Evolutionary conservation across 139 green algal genomes (phyloP).

Genomic region (Gonium pectorale): DNA sequence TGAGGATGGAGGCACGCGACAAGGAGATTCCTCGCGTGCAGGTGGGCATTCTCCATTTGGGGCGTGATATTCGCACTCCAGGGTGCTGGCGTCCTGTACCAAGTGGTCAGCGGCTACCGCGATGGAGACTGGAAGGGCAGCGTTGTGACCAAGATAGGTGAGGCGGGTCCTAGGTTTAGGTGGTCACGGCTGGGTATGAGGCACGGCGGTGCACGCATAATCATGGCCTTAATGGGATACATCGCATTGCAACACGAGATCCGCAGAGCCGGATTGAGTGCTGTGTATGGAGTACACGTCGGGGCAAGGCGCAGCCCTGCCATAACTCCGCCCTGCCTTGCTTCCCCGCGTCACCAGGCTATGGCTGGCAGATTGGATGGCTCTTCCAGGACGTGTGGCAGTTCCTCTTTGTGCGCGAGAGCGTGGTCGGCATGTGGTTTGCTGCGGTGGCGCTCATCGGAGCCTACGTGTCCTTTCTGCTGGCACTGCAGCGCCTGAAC

Average conservation of each 20-base stretch:
- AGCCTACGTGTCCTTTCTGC: slow-evolving; percentile 44
- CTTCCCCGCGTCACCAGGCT: slow-evolving; percentile 21
- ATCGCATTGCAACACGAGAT: too few relatives aligned
- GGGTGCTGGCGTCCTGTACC: slow-evolving; percentile 57
- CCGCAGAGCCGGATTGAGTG: too few relatives aligned
- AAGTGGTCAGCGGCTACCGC: slow-evolving; percentile 26
- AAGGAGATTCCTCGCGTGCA: not conserved
- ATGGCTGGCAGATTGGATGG: slow-evolving; percentile 70
- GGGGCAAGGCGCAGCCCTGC: too few relatives aligned
- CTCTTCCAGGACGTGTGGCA: slow-evolving; percentile 67
- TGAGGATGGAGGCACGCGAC: too few relatives aligned
- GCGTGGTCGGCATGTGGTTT: slow-evolving; percentile 53
- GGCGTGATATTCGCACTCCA: slow-evolving; percentile 75
- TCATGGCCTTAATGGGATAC: too few relatives aligned
- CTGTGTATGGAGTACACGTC: too few relatives aligned
- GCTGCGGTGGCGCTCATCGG: slow-evolving; percentile 58
- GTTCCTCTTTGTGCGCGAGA: slow-evolving; percentile 64
- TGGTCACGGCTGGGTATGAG: not conserved
- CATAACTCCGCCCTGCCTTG: too few relatives aligned
- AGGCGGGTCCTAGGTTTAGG: too few relatives aligned
- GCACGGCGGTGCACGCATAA: not conserved
- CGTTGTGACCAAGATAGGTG: slow-evolving; percentile 15
- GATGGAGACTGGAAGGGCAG: slow-evolving; percentile 8
- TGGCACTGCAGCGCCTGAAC: slow-evolving; percentile 53
- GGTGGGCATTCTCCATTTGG: slow-evolving; percentile 78